These are phyloP conservation scores for Protomyces lactucae-debilis DNA, from an alignment of 1,139 yeast species.

Conservation along the genomic window DNA sequence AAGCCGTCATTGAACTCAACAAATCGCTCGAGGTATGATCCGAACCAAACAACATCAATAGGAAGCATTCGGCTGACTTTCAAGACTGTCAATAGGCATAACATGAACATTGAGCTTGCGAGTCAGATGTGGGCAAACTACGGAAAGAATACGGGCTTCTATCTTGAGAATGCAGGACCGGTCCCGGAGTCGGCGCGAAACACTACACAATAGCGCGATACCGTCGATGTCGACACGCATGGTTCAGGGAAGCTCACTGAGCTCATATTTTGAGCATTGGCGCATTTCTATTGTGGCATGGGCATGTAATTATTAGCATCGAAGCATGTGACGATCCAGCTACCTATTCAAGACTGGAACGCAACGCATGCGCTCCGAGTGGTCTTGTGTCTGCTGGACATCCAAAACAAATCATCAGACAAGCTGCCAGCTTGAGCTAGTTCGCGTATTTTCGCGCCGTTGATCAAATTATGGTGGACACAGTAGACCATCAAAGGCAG, in stretches of 20 bases:
- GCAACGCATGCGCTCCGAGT: no score
- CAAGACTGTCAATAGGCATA: slow-evolving; percentile 58
- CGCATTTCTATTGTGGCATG: no score
- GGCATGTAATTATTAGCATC: neutral
- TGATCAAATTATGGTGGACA: neutral
- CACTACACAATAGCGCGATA: no score
- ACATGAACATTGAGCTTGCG: slow-evolving; percentile 65
- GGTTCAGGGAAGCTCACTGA: no score
- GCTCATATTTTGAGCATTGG: no score
- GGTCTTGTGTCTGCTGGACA: neutral
- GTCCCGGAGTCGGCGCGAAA: neutral
- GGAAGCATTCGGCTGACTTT: neutral
- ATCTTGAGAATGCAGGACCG: slow-evolving; percentile 61
- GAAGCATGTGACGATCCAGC: slow-evolving; percentile 16
- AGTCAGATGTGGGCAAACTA: slow-evolving; percentile 82
- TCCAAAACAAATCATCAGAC: neutral
- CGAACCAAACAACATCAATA: no score
- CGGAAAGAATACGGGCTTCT: slow-evolving; percentile 64
- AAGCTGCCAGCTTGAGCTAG: neutral
- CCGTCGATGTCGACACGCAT: no score
- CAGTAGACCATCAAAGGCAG: neutral
- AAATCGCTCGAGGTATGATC: slow-evolving; percentile 46
- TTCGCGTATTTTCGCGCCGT: neutral
- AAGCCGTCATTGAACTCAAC: slow-evolving; percentile 63
- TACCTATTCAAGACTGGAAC: neutral